Conservation (phyloP, 2,329 filamentous ascomycete genomes). For the Xylariaceae sp. region DNA sequence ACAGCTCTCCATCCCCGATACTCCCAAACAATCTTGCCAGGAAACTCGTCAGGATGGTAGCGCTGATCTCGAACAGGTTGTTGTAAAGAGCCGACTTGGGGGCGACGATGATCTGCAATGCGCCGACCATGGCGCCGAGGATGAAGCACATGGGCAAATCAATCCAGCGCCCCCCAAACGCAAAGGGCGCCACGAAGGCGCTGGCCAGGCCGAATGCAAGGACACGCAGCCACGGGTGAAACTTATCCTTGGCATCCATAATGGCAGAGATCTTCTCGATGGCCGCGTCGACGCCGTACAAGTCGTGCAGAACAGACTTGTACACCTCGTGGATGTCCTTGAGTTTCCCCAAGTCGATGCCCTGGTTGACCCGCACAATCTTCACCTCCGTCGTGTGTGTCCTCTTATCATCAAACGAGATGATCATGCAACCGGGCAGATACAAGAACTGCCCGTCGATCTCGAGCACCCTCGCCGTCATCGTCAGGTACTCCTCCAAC, state of each 20-base stretch:
- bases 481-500: constrained; percentile 84
- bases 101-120: constrained; percentile 66
- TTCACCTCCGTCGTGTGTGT: constrained; percentile 64
- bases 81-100: constrained; percentile 67
- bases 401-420: constrained; percentile 72
- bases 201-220: constrained; percentile 29
- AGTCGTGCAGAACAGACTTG: constrained; percentile 75
- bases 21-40: constrained; percentile 64
- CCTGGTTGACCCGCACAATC: constrained; percentile 59
- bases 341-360: constrained; percentile 67
- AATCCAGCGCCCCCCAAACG: constrained; percentile 27
- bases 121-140: constrained; percentile 28
- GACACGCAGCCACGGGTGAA: constrained; percentile 28
- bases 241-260: constrained; percentile 27
- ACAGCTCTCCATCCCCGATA: constrained; percentile 51
- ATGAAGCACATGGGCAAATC: constrained; percentile 30
- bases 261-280: constrained; percentile 25
- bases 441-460: constrained; percentile 89
- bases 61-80: constrained; percentile 47
- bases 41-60: constrained; percentile 62
- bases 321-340: constrained; percentile 72
- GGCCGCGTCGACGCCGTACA: constrained; percentile 32
- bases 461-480: constrained; percentile 82
- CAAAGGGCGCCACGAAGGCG: constrained; percentile 28
- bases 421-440: constrained; percentile 87